These are phyloP conservation scores for Penicillium herquei DNA, from an alignment of 495 filamentous ascomycete genomes.

Conservation along the genomic window DNA sequence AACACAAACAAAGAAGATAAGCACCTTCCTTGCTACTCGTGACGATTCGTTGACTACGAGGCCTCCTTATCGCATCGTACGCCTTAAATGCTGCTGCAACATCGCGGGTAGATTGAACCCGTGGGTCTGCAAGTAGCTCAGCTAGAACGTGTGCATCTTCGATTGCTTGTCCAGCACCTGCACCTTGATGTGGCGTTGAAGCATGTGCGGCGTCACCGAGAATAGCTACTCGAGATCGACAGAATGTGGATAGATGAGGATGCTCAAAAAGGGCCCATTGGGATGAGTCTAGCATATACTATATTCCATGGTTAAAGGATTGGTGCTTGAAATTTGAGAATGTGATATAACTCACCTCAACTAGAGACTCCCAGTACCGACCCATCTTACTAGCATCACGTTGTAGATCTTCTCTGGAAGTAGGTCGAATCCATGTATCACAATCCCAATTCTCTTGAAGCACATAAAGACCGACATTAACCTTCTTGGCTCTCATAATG, in stretches of 20 bases:
- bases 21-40: slow-evolving; percentile 47
- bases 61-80: slow-evolving; percentile 59
- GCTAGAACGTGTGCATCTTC: slow-evolving; percentile 65
- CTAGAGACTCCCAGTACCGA: slow-evolving; percentile 39
- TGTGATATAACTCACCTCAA: slow-evolving; percentile 30
- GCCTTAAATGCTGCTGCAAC: slow-evolving; percentile 52
- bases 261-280: slow-evolving; percentile 67
- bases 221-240: slow-evolving; percentile 53
- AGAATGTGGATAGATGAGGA: slow-evolving; percentile 53
- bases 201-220: slow-evolving; percentile 72
- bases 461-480: slow-evolving; percentile 58
- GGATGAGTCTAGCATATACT: slow-evolving; percentile 44
- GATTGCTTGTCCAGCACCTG: slow-evolving; percentile 66
- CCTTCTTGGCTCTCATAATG: slow-evolving; percentile 59
- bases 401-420: slow-evolving; percentile 55
- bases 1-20: slow-evolving; percentile 40
- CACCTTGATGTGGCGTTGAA: slow-evolving; percentile 66
- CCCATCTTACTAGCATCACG: slow-evolving; percentile 57
- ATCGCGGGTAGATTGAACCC: slow-evolving; percentile 20
- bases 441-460: slow-evolving; percentile 45
- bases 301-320: not conserved
- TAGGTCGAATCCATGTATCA: slow-evolving; percentile 56
- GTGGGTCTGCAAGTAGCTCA: slow-evolving; percentile 48
- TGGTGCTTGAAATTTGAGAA: too few species aligned
- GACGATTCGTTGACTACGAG: slow-evolving; percentile 50